Percentiles rank a stretch among this genome's conserved stretches.
phyloP scores from a whole-genome alignment of 2,329 filamentous ascomycete genomes.

The Microdochium paspali region DNA sequence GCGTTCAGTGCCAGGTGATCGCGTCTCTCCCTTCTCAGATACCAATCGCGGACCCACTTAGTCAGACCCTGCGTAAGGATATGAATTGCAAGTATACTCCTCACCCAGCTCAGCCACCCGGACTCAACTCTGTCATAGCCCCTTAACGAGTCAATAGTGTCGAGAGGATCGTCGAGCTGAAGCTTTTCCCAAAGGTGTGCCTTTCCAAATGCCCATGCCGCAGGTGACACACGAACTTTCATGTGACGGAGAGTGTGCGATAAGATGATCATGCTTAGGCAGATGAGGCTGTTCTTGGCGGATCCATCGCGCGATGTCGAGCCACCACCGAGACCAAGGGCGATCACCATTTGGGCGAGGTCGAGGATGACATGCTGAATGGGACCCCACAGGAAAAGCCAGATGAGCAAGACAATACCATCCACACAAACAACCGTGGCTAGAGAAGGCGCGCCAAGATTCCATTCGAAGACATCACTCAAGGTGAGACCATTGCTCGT shows the following conservation, averaged over 20 bases:
- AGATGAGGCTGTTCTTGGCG: conserved; percentile 58
- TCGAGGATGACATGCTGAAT: conserved; percentile 84
- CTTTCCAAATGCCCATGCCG: conserved; percentile 35
- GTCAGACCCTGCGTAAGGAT: conserved; percentile 67
- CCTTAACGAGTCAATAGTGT: conserved; percentile 25
- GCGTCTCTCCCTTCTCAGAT: conserved; percentile 49
- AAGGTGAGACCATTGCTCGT: conserved; percentile 73
- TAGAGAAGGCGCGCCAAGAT: conserved; percentile 75
- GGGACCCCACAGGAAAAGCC: conserved; percentile 80
- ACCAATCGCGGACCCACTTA: conserved; percentile 61
- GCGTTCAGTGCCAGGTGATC: conserved; percentile 37
- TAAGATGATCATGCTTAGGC: conserved; percentile 55
- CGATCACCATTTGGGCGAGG: conserved; percentile 86
- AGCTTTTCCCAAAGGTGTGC: conserved; percentile 31
- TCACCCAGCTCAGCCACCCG: conserved; percentile 54
- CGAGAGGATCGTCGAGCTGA: conserved; percentile 37
- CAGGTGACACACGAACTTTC: conserved; percentile 35
- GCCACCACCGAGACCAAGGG: conserved; percentile 79
- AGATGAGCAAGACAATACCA: conserved; percentile 70
- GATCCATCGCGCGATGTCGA: conserved; percentile 59
- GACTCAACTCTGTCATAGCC: conserved; percentile 43
- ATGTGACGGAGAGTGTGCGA: conserved; percentile 43
- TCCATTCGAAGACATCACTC: conserved; percentile 84
- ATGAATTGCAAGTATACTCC: conserved; percentile 63
- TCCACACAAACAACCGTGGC: conserved; percentile 81